Conservation (phyloP, 441 rosid species). For the Caryocar brasiliense region DNA sequence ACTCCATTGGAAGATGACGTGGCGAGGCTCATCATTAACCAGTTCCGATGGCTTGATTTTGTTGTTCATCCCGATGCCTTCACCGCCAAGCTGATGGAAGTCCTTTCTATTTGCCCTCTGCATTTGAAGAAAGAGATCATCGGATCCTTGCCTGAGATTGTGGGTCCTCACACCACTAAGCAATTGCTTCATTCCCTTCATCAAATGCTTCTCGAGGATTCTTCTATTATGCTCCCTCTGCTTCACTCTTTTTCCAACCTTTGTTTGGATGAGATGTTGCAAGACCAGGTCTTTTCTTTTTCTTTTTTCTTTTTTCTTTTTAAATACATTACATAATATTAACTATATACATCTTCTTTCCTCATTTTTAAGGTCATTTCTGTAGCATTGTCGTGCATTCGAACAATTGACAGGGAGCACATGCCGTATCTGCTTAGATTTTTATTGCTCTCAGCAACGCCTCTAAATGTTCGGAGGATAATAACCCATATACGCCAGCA, state of each 20-base stretch:
- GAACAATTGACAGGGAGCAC: constrained; percentile 63
- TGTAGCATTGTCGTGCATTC: constrained; percentile 60
- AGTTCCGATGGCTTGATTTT: constrained; percentile 79
- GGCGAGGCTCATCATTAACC: constrained; percentile 61
- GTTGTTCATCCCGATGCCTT: constrained; percentile 44
- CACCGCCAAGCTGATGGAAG: constrained; percentile 57
- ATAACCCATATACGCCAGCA: constrained; percentile 62
- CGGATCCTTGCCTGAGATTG: constrained; percentile 83
- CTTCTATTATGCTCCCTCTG: constrained; percentile 53
- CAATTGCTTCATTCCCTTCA: constrained; percentile 57
- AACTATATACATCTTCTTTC: not conserved
- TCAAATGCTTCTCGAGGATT: constrained; percentile 72
- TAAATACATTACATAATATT: not conserved
- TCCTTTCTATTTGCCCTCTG: constrained; percentile 53
- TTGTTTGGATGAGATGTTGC: constrained; percentile 53
- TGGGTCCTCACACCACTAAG: constrained; percentile 52
- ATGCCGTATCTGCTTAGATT: constrained; percentile 69
- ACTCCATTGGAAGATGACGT: constrained; percentile 51
- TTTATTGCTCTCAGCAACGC: constrained; percentile 69
- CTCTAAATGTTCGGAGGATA: constrained; percentile 56
- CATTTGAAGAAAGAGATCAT: constrained; percentile 72
- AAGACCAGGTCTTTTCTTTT: constrained; percentile 52
- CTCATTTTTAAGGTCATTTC: constrained; percentile 44
- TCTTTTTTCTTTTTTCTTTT: not conserved
- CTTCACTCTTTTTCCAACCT: constrained; percentile 74